These are phyloP conservation scores for Talaromyces sp. DNA, from an alignment of 2,329 filamentous ascomycete species.

Conservation along the genomic window DNA sequence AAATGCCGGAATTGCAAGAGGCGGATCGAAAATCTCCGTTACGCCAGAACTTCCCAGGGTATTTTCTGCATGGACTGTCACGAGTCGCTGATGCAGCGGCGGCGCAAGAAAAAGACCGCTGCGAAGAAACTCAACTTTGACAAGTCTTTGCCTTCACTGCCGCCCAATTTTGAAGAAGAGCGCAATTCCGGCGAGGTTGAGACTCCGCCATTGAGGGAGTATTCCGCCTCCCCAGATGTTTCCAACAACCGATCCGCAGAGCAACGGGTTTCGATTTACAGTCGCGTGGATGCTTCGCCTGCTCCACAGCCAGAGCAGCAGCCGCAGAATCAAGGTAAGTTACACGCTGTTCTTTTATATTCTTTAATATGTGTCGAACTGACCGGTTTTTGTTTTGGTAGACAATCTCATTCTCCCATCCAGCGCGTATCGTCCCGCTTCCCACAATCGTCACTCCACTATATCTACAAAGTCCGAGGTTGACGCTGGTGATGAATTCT, in stretches of 20 bases:
- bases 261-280: constrained; percentile 17
- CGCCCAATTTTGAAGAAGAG: constrained; percentile 62
- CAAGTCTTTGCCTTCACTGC: constrained; percentile 88
- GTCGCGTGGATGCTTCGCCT: constrained; percentile 20
- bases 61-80: constrained; percentile 99
- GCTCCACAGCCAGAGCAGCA: constrained; percentile 21
- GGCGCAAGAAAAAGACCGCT: constrained; percentile 68
- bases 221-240: constrained; percentile 47
- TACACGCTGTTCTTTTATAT: not conserved
- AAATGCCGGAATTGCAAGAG: constrained; percentile 96
- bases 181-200: constrained; percentile 55
- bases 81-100: constrained; percentile 88
- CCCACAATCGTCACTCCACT: constrained; percentile 67
- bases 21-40: constrained; percentile 96
- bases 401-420: constrained; percentile 67
- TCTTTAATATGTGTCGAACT: not conserved
- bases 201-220: constrained; percentile 54
- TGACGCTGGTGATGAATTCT: constrained; percentile 62
- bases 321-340: constrained; percentile 27
- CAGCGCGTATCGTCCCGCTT: constrained; percentile 59
- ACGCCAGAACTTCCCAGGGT: constrained; percentile 93
- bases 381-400: constrained; percentile 13
- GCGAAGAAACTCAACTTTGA: constrained; percentile 51
- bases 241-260: constrained; percentile 17
- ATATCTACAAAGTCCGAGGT: constrained; percentile 53